Base-by-base conservation (phyloP, 2,329 filamentous ascomycete species). In the Ceratocystis lukuohia region DNA sequence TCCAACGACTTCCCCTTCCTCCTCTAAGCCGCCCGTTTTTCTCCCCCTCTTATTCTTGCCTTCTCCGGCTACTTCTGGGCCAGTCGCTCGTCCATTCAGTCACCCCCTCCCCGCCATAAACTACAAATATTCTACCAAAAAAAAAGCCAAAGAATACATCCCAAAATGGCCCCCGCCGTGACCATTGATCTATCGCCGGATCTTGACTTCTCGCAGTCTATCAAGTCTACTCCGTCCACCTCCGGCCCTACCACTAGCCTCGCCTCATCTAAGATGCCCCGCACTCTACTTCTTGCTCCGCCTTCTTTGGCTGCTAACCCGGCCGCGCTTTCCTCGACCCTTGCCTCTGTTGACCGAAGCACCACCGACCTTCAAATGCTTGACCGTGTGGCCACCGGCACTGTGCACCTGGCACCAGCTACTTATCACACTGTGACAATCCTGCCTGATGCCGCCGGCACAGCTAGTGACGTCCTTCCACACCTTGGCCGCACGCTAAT, bases 341-440 rank as follows among this genome's bases (percentile, higher is more conserved):
- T 96, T 72, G 80, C 85, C 68, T 79, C 84, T 67, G 86, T 90
- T 78, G 86, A 94, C 75, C 87, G 91, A 73, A 78, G 82, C 69
- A 80, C 82, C 59, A 93, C 91, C 69, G 94, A 99, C 74, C 81
- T 99, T 65, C 94, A 97, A 76, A 99, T 99, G 94, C 88, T 99
- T 69, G 94, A 99, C 78, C 90, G 94, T 64, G 83, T 99, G 50
- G 85, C 89, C 1, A 84, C 89, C 45, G 91, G 91, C 69, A 80
- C 96, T 46, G 89, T 94, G 67, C 80, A 85, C 6, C 85, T 99
- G 0, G 88, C 92, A 1, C 71, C 83, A 65, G 79, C 84, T 62
- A 88, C 89, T 65, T 99, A 99, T 79, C 89, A 95, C 74, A 77
- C 88, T 56, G 83, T 97, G 56, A 83, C 96, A 61, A 82, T 99